phyloP scores from a whole-genome alignment of 805 yeast genomes.

The Candida ortonii region DNA sequence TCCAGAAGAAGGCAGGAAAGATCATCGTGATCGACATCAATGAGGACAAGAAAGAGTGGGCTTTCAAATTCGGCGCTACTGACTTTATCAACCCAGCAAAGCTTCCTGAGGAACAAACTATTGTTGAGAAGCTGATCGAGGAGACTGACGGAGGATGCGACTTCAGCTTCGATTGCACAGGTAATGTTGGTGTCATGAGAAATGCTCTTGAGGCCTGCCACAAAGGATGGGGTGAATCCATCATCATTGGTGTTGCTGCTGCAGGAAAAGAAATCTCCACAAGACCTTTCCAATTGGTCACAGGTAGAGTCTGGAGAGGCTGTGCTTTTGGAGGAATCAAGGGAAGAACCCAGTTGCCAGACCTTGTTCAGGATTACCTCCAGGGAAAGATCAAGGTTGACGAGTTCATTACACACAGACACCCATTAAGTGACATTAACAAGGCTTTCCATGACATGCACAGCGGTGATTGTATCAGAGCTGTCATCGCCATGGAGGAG shows the following conservation, averaged over 20 bases:
- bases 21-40: slow-evolving; percentile 87
- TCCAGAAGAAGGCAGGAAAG: slow-evolving; percentile 72
- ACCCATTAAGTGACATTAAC: slow-evolving; percentile 73
- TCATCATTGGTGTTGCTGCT: slow-evolving; percentile 97
- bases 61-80: slow-evolving; percentile 88
- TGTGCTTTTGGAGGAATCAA: slow-evolving; percentile 99
- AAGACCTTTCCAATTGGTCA: slow-evolving; percentile 97
- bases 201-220: slow-evolving; percentile 95
- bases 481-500: slow-evolving; percentile 50
- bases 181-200: slow-evolving; percentile 94
- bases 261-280: slow-evolving; percentile 96
- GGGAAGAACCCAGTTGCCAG: slow-evolving; percentile 95
- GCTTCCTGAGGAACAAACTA: slow-evolving; percentile 67
- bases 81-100: slow-evolving; percentile 86
- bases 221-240: slow-evolving; percentile 98
- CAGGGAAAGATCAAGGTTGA: slow-evolving; percentile 82
- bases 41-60: slow-evolving; percentile 81
- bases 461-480: slow-evolving; percentile 89
- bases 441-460: slow-evolving; percentile 94
- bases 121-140: slow-evolving; percentile 80
- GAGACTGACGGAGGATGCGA: slow-evolving; percentile 97
- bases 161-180: slow-evolving; percentile 96
- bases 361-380: slow-evolving; percentile 81
- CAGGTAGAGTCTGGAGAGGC: slow-evolving; percentile 99
- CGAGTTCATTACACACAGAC: slow-evolving; percentile 92